These are phyloP conservation scores for Excoecaria agallocha DNA, from an alignment of 345 rosid genomes.

Conservation along the genomic window DNA sequence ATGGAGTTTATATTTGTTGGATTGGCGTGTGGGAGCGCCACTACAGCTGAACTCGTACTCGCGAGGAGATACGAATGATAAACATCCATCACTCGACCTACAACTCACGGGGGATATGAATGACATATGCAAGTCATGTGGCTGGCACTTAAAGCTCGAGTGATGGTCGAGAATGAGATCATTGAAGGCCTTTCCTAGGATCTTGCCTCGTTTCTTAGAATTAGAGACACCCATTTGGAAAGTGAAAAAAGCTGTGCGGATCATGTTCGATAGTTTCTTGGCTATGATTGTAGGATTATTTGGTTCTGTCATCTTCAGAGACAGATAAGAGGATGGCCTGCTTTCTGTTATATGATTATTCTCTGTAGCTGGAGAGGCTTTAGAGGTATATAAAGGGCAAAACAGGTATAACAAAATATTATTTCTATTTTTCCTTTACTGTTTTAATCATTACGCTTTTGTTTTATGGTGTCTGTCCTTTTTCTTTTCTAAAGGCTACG, in stretches of 20 bases:
- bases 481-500: background rate
- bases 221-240: conserved; percentile 33
- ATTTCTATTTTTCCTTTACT: background rate
- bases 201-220: conserved; percentile 33
- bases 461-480: conserved; percentile 6
- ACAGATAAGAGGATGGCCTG: background rate
- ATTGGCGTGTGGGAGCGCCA: conserved; percentile 18
- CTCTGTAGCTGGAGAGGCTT: background rate
- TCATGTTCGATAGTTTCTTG: conserved; percentile 19
- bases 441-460: conserved; percentile 14
- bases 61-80: conserved; percentile 23
- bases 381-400: conserved; percentile 3
- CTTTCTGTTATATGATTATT: too few relatives aligned
- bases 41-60: conserved; percentile 50
- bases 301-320: background rate
- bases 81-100: conserved; percentile 20
- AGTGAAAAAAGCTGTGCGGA: conserved; percentile 26
- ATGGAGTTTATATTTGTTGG: conserved; percentile 2
- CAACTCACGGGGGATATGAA: conserved; percentile 23
- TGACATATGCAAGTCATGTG: conserved; percentile 24
- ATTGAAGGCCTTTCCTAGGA: conserved; percentile 27
- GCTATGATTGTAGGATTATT: conserved; percentile 15
- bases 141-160: conserved; percentile 11
- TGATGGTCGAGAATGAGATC: conserved; percentile 30
- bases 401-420: background rate